These are phyloP conservation scores for Hygrophoropsis aurantiaca DNA, from an alignment of 768 basidiomycete species.

Conservation along the genomic window DNA sequence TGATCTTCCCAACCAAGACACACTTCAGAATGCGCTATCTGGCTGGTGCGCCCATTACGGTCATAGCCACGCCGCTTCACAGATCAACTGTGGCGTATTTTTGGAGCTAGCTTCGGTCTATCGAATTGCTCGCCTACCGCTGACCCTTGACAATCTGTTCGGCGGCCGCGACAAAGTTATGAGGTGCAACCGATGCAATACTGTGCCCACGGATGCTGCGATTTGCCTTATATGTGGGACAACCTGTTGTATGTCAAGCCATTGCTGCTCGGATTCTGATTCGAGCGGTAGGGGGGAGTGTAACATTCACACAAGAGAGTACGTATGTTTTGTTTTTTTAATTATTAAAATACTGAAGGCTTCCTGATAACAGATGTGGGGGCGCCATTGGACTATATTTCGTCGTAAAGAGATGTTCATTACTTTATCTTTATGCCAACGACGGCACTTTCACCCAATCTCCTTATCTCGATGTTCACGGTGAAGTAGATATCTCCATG, in stretches of 20 bases:
- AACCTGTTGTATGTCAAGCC: constrained; percentile 85
- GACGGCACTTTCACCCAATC: constrained; percentile 88
- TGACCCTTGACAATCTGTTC: constrained; percentile 82
- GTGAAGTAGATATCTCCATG: constrained; percentile 91
- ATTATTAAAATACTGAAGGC: background rate
- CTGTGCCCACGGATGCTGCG: constrained; percentile 80
- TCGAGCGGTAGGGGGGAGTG: constrained; percentile 77
- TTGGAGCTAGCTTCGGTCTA: constrained; percentile 86
- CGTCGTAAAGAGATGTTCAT: constrained; percentile 86
- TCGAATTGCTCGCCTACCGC: constrained; percentile 77
- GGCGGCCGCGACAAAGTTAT: constrained; percentile 70
- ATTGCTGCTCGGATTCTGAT: constrained; percentile 78
- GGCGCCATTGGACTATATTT: constrained; percentile 89
- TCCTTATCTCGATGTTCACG: constrained; percentile 92
- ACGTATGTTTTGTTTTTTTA: constrained; percentile 37
- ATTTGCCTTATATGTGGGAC: constrained; percentile 90
- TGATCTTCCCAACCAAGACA: constrained; percentile 79
- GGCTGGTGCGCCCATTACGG: constrained; percentile 92
- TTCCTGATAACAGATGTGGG: constrained; percentile 65
- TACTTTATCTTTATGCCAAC: constrained; percentile 84
- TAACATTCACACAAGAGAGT: constrained; percentile 95
- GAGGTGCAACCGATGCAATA: constrained; percentile 75
- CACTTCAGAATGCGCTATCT: constrained; percentile 82
- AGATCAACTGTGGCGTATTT: constrained; percentile 74
- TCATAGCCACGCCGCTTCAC: constrained; percentile 74